phyloP scores from a whole-genome alignment of 768 basidiomycete genomes.

The Albatrellus ellisii region DNA sequence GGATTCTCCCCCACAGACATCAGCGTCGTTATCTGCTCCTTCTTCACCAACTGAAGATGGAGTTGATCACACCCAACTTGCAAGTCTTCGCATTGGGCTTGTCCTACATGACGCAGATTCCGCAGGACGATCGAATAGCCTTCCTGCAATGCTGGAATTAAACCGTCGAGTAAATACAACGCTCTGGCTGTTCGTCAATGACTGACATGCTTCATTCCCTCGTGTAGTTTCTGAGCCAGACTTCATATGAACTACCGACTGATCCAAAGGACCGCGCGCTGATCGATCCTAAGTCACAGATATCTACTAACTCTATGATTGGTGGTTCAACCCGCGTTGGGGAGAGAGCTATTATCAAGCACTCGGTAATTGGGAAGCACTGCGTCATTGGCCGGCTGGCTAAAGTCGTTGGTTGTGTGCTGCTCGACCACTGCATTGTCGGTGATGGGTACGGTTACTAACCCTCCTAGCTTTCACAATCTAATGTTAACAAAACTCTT shows the following conservation, averaged over 20 bases:
- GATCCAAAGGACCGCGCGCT: constrained; percentile 51
- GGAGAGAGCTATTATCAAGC: constrained; percentile 68
- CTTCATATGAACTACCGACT: constrained; percentile 39
- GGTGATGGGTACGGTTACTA: constrained; percentile 59
- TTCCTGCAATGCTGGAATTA: constrained; percentile 65
- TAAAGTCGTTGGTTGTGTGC: constrained; percentile 69
- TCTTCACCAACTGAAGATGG: constrained; percentile 31
- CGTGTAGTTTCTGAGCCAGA: constrained; percentile 36
- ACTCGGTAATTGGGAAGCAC: constrained; percentile 44
- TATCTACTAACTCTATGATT: constrained; percentile 71
- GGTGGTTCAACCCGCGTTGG: constrained; percentile 75
- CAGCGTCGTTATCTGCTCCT: constrained; percentile 26
- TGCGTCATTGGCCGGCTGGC: constrained; percentile 76
- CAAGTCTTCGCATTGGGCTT: constrained; percentile 52
- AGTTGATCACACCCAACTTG: constrained; percentile 21
- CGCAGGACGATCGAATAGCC: constrained; percentile 62
- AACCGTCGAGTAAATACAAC: constrained; percentile 59
- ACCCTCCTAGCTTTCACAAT: neutral
- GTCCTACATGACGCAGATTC: constrained; percentile 41
- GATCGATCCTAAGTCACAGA: constrained; percentile 73
- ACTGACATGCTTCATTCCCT: constrained; percentile 11
- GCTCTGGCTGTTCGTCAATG: neutral
- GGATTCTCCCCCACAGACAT: constrained; percentile 16
- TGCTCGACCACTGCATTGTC: constrained; percentile 83
- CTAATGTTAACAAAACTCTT: constrained; percentile 4